Evolutionary conservation across 495 filamentous ascomycete species (phyloP).

Genomic region (Penicillium odoratum): DNA sequence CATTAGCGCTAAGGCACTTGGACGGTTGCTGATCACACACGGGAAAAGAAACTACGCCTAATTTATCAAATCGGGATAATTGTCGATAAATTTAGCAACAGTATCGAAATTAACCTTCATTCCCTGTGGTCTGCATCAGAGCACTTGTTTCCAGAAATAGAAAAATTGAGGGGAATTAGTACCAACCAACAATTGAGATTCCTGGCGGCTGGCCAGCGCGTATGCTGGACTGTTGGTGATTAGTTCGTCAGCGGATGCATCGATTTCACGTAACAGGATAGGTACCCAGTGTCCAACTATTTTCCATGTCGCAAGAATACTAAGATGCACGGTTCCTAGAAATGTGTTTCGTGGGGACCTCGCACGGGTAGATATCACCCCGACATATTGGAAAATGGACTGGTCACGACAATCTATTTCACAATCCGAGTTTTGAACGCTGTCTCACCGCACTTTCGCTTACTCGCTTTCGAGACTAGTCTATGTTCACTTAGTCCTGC

Average conservation of each 20-base stretch:
- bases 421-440: background rate
- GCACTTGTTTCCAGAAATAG: background rate
- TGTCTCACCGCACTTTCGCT: background rate
- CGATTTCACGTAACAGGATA: too few relatives aligned
- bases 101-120: slow-evolving; percentile 4
- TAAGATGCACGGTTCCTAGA: background rate
- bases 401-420: background rate
- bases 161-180: background rate
- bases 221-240: background rate
- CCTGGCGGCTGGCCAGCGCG: background rate
- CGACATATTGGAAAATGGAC: background rate
- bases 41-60: background rate
- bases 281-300: too few relatives aligned
- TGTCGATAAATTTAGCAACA: slow-evolving; percentile 7
- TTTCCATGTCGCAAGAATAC: background rate
- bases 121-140: background rate
- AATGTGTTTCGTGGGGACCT: background rate
- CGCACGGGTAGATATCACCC: background rate
- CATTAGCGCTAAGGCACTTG: slow-evolving; percentile 7
- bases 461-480: background rate
- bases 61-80: background rate
- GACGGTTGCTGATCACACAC: slow-evolving; percentile 3
- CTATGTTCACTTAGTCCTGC: background rate
- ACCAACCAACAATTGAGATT: background rate
- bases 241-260: background rate